Conservation (phyloP, 2,329 filamentous ascomycete species). For the Fusarium pseudograminearum region DNA sequence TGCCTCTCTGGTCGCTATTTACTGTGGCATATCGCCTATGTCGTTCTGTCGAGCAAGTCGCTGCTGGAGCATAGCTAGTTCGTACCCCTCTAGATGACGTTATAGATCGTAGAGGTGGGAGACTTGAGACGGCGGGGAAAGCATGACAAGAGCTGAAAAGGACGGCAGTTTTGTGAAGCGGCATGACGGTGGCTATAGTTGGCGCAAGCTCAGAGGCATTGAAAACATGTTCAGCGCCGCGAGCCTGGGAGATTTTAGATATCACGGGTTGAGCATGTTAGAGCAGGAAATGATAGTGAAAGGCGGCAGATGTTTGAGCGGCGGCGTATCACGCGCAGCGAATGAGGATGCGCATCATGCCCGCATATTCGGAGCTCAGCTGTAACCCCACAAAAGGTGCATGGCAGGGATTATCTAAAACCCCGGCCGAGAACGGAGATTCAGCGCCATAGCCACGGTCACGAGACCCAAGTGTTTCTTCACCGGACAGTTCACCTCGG, state of each 20-base stretch:
- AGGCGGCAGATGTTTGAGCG: constrained; percentile 4
- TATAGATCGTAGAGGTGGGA: constrained; percentile 34
- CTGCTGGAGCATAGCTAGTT: constrained; percentile 16
- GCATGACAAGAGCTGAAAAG: constrained; percentile 40
- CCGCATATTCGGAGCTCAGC: constrained; percentile 14
- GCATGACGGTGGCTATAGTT: constrained; percentile 34
- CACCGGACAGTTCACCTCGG: constrained; percentile 30
- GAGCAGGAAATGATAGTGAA: constrained; percentile 36
- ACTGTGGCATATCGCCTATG: constrained; percentile 43
- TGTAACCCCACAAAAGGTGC: constrained; percentile 17
- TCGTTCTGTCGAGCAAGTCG: constrained; percentile 9
- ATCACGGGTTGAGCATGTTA: constrained; percentile 44
- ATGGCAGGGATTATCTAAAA: constrained; percentile 29
- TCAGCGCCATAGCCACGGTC: constrained; percentile 15
- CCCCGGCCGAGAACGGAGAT: constrained; percentile 28
- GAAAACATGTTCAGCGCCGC: constrained; percentile 38
- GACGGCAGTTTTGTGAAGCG: constrained; percentile 38
- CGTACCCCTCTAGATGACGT: constrained; percentile 41
- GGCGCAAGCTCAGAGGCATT: constrained; percentile 21
- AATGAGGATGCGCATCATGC: constrained; percentile 30
- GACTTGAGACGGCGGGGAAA: constrained; percentile 30
- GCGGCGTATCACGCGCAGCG: constrained; percentile 25
- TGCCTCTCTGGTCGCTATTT: constrained; percentile 17
- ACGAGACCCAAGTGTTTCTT: constrained; percentile 4
- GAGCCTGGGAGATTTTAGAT: constrained; percentile 14